Conservation (phyloP, 768 basidiomycete genomes). For the Postia placenta region DNA sequence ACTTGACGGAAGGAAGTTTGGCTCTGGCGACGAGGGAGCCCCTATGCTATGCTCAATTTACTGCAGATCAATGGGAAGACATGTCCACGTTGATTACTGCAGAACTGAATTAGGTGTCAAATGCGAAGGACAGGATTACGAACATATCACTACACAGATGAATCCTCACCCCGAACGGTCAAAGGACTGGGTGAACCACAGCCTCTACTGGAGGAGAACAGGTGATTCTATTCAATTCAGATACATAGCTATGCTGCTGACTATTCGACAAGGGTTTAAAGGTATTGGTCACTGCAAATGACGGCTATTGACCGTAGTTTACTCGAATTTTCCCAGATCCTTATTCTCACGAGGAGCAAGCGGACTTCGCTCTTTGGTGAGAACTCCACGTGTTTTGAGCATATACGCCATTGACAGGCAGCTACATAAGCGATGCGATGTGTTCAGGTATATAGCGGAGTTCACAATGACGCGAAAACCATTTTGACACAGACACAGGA, state of each 20-base stretch:
- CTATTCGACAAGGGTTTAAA: constrained; percentile 42
- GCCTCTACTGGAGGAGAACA: constrained; percentile 50
- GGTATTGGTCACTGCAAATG: constrained; percentile 22
- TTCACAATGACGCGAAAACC: too few species aligned
- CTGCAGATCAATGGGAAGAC: constrained; percentile 50
- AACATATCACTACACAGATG: constrained; percentile 40
- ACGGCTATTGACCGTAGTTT: not conserved
- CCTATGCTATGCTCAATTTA: constrained; percentile 62
- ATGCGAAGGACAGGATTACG: constrained; percentile 39
- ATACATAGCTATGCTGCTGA: too few species aligned
- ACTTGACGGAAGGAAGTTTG: constrained; percentile 50
- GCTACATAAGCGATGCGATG: constrained; percentile 40
- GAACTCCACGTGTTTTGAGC: constrained; percentile 9
- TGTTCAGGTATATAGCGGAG: constrained; percentile 45
- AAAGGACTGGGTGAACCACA: constrained; percentile 53
- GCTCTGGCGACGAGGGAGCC: constrained; percentile 47
- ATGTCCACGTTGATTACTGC: constrained; percentile 53
- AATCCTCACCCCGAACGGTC: constrained; percentile 38
- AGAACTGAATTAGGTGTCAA: constrained; percentile 29
- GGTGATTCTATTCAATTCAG: constrained; percentile 32
- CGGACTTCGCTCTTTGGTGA: constrained; percentile 49
- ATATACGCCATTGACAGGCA: not conserved
- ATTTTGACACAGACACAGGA: constrained; percentile 29
- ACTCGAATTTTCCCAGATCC: constrained; percentile 34
- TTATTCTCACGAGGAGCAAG: constrained; percentile 50